Percentiles rank a stretch among this genome's conserved stretches.
These are phyloP conservation scores for Candolleomyces aberdarensis DNA, from an alignment of 768 basidiomycete genomes.

Conservation along the genomic window DNA sequence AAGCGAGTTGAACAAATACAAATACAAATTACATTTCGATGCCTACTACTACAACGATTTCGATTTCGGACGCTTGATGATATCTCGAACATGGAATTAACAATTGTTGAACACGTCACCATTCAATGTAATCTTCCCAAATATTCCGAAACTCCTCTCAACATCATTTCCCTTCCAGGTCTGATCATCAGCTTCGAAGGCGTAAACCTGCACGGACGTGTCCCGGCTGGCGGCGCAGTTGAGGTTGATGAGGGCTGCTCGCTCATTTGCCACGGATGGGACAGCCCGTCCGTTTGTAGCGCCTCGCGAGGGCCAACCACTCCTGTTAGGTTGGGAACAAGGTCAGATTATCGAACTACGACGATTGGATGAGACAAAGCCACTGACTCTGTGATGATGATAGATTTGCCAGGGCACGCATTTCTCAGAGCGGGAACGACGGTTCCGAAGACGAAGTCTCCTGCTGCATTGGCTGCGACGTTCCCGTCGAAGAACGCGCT, in stretches of 20 bases:
- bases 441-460: slow-evolving; percentile 37
- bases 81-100: background rate
- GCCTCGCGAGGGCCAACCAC: slow-evolving; percentile 42
- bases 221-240: slow-evolving; percentile 33
- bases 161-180: slow-evolving; percentile 34
- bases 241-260: slow-evolving; percentile 29
- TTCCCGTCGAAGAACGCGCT: slow-evolving; percentile 37
- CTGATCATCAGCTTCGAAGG: slow-evolving; percentile 39
- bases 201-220: slow-evolving; percentile 28
- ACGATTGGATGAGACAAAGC: background rate
- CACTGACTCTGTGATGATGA: slow-evolving; percentile 34
- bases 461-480: slow-evolving; percentile 27
- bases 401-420: slow-evolving; percentile 35
- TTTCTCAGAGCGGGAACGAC: slow-evolving; percentile 32
- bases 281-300: slow-evolving; percentile 24
- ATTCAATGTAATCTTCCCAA: slow-evolving; percentile 27
- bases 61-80: background rate
- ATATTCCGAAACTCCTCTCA: slow-evolving; percentile 38
- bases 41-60: background rate
- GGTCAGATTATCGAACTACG: no score
- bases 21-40: background rate
- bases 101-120: slow-evolving; percentile 23
- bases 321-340: slow-evolving; percentile 14
- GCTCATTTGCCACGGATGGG: slow-evolving; percentile 28
- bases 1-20: background rate